These are phyloP conservation scores for Suillus americanus DNA, from an alignment of 768 basidiomycete species.

Conservation along the genomic window DNA sequence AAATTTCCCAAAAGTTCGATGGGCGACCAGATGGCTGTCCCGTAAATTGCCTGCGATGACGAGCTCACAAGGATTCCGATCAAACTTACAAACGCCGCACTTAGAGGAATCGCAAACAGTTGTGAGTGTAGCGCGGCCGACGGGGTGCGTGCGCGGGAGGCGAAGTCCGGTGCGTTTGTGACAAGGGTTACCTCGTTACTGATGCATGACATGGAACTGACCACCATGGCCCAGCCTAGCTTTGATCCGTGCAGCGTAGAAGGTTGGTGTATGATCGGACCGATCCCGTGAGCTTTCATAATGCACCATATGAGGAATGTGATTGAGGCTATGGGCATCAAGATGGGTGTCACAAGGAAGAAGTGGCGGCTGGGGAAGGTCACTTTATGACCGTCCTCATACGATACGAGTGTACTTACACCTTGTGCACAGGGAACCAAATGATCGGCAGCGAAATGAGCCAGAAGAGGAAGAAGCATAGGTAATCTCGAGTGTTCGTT, in stretches of 20 bases:
- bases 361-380: conserved; percentile 57
- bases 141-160: conserved; percentile 58
- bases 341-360: conserved; percentile 75
- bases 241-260: conserved; percentile 62
- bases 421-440: conserved; percentile 82
- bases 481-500: conserved; percentile 70
- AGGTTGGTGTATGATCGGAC: conserved; percentile 69
- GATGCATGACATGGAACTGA: conserved; percentile 73
- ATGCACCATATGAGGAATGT: conserved; percentile 80
- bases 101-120: conserved; percentile 67
- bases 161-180: conserved; percentile 79
- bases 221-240: conserved; percentile 75
- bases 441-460: conserved; percentile 75
- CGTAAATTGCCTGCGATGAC: conserved; percentile 72
- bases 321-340: conserved; percentile 69
- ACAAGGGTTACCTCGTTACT: conserved; percentile 78
- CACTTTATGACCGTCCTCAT: conserved; percentile 6
- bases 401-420: conserved; percentile 43
- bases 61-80: conserved; percentile 83
- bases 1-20: conserved; percentile 70
- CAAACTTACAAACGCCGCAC: conserved; percentile 74
- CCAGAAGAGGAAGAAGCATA: conserved; percentile 89
- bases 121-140: conserved; percentile 64
- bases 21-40: conserved; percentile 77
- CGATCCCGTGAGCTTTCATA: conserved; percentile 73